Conservation (phyloP, 2,329 filamentous ascomycete species). For the Cladosporium sp. region DNA sequence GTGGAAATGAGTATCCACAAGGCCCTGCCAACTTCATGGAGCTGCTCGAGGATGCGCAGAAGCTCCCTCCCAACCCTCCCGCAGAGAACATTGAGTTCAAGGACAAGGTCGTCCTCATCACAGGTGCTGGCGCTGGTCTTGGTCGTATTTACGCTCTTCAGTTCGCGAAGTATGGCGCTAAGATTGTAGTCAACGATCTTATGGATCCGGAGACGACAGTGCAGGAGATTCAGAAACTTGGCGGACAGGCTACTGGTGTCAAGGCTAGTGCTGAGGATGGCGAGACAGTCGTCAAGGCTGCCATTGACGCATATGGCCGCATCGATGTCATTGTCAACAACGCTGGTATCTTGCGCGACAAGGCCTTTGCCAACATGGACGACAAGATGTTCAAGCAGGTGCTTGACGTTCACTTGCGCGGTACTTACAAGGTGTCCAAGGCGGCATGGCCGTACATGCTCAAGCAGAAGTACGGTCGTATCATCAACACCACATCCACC, state of each 20-base stretch:
- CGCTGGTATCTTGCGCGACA: constrained; percentile 94
- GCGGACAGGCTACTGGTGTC: constrained; percentile 85
- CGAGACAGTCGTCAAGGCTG: constrained; percentile 82
- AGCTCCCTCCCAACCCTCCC: constrained; percentile 67
- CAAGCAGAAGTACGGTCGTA: constrained; percentile 96
- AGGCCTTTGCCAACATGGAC: constrained; percentile 97
- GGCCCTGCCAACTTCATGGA: constrained; percentile 85
- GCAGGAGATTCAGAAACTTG: constrained; percentile 82
- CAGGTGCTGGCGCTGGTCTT: constrained; percentile 84
- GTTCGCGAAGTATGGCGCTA: constrained; percentile 78
- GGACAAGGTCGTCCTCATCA: constrained; percentile 80
- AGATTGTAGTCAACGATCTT: constrained; percentile 94
- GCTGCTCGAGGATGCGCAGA: constrained; percentile 77
- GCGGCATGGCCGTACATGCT: constrained; percentile 96
- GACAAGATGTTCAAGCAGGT: constrained; percentile 91
- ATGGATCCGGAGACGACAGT: constrained; percentile 86
- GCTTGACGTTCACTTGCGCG: constrained; percentile 84
- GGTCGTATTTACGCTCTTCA: constrained; percentile 86
- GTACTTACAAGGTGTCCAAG: constrained; percentile 95
- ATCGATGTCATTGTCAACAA: constrained; percentile 98
- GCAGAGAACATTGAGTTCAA: constrained; percentile 75
- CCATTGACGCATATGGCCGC: constrained; percentile 89
- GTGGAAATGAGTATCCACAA: constrained; percentile 69
- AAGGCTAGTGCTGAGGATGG: constrained; percentile 93
- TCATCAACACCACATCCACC: constrained; percentile 95